phyloP scores from a whole-genome alignment of 169 alveolate species.

The Haemoproteus tartakovskyi region DNA sequence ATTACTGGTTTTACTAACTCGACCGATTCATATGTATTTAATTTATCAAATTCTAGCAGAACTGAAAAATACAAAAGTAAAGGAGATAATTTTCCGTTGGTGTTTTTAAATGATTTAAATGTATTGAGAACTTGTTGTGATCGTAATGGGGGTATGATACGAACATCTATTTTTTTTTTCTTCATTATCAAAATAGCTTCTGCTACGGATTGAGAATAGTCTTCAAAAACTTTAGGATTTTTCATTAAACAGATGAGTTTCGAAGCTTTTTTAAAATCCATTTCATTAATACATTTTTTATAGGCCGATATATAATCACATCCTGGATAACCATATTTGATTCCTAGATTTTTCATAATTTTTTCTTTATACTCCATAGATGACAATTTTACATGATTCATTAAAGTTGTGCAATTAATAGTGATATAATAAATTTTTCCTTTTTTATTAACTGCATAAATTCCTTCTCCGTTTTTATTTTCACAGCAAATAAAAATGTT shows the following conservation, averaged over 20 bases:
- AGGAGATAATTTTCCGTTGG: constrained; percentile 80
- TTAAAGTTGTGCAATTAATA: constrained; percentile 11
- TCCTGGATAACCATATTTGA: constrained; percentile 66
- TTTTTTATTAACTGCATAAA: constrained; percentile 60
- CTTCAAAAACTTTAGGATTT: constrained; percentile 42
- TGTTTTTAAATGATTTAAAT: constrained; percentile 40
- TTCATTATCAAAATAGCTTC: constrained; percentile 55
- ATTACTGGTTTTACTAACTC: constrained; percentile 96
- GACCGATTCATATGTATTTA: constrained; percentile 94
- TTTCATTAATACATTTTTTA: constrained; percentile 60
- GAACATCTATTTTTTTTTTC: constrained; percentile 39
- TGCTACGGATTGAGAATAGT: constrained; percentile 31
- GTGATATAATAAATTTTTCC: constrained; percentile 59
- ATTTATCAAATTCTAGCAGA: constrained; percentile 91
- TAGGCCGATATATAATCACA: constrained; percentile 59
- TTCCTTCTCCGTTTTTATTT: constrained; percentile 64
- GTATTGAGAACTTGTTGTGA: constrained; percentile 63
- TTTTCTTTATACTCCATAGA: constrained; percentile 34
- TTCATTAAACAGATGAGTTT: constrained; percentile 59
- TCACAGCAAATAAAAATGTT: constrained; percentile 61
- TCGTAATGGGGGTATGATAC: constrained; percentile 55
- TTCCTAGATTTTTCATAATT: constrained; percentile 37
- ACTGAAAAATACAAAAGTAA: constrained; percentile 95
- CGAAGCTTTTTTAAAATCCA: constrained; percentile 64
- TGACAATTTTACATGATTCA: constrained; percentile 40